Base-by-base conservation (phyloP, 225 moss, liverwort and hornwort genomes). In the Polytrichum commune region DNA sequence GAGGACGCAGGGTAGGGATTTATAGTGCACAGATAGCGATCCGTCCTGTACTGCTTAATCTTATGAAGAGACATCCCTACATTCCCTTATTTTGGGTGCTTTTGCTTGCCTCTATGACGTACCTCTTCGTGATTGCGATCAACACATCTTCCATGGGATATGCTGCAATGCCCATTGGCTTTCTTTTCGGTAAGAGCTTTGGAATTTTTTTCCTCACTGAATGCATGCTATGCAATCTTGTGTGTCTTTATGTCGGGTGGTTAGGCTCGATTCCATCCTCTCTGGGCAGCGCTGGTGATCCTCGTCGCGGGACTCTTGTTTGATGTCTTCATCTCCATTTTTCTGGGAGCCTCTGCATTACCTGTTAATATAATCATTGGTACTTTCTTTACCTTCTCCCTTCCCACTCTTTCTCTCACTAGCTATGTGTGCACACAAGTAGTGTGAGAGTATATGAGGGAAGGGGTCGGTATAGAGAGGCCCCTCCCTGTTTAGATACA, bases 141-240 rank as follows among this genome's bases (percentile, higher is more conserved):
- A 87, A 83, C 78, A 85, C 91, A 69, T 82, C 93, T 60, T 83
- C 93, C 77, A 89, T 93, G 83, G 95, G 95, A 78, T 96, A 91
- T 87, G 93, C 88, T 81, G 95, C 93, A 72, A 91, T 93, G 95
- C 95, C 95, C 23, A 93, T 96, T 72, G 95, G 95, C 70, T 96
- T 96, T 82, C 81, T 96, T 77, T 96, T 93, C 71, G 95, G 95
- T 96, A 90, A 89, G 95, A 53, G 57, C 56, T 73, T 23, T 19
- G 32, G 53, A 74, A 60, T 62, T 78, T 72, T 72, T 73, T 69
- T 75, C 81, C 6, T 58, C 22, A 58, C 24, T 24, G 9, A 58
- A 9, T 58, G 24, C 46, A 46, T 46, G 13, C 46, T 13, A 16
- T 46, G 46, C 46, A 46, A 46, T 46, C 46, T 46, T 58, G 24